Evolutionary conservation across 176 grass and related monocot genomes (phyloP), one percentile per base, ranked within the genome.

Genomic region (Carex pumila): DNA sequence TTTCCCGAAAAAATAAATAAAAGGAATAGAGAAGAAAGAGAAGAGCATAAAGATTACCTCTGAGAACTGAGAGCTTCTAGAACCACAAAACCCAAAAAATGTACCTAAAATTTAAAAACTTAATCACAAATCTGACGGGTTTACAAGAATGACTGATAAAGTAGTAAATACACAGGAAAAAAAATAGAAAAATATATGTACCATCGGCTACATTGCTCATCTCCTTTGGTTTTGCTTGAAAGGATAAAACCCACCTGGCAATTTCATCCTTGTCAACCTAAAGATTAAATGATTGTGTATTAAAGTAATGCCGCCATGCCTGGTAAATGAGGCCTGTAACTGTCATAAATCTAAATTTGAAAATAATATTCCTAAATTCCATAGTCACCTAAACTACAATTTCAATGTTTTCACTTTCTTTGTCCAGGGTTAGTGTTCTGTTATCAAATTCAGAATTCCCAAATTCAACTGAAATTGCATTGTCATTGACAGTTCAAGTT

Each of bases 31-130:
- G 22, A 76, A 76, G 25, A 14, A 77, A 7, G 12, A 77, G 71
- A 53, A 73, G 71, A 91, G 89, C 87, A 74, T 84, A 67, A 6
- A 6, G 59, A 50, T 47, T 86, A 72, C 39, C 61, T 81, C 53
- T 13, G 89, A 78, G 76, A 92, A 98, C 17, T 93, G 88, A 79
- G 83, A 95, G 81, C 87, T 87, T 85, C 86, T 89, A 81, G 96
- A 98, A 65, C 96, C 93, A 92, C 88, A 91, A 65, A 98, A 98
- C 62, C 96, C 96, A 90, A 85, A 91, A 87, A 93, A 98, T 41
- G 87, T 72, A 13, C 88, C 96, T 98, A 75, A 8, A 84, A n/a
- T 19, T 53, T 12, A 13, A 59, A n/a, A 31, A n/a, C 10, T 5
- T 55, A 11, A 50, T 47, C 34, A 81, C 22, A 55, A 30, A 71